Base-by-base conservation (phyloP, 106 monocot species). In the Dendrobium huoshanense region DNA sequence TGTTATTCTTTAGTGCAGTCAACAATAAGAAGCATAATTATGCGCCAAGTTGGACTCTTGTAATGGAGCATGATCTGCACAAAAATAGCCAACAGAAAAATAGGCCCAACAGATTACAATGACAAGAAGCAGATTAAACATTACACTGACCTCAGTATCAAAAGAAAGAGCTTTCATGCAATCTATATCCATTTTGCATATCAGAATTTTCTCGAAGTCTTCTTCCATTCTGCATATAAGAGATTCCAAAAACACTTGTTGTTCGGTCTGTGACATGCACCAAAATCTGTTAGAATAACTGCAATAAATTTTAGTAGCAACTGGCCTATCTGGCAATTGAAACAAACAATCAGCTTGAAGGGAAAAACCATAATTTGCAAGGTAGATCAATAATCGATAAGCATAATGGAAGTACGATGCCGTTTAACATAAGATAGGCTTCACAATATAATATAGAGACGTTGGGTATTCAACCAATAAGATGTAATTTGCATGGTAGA, bases 211-310 rank as follows among this genome's bases (percentile, higher is more conserved):
- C 1, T 83, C 84, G 77, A 92, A 98, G 27, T 95, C 87, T 51
- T 47, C 75, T 74, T 98, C 98, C 77, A 91, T 75, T 89, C 87
- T 91, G 80, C 98, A 92, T 72, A 98, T 93, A 73, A 98, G 77
- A 17, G 98, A 98, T 40, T 94, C 98, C 92, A 94, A 86, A 78
- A 98, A 95, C 56, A 93, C 72, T 77, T 95, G 80, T 49, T 86
- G 80, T 48, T 98, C 87, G 79, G 20, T 86, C 95, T 95, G 91
- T 51, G 82, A 82, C 67, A 59, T 25, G 15, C 77, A 67, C 1
- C 25, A n/a, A 74, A 44, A 9, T 42, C 1, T 37, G 41, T 42
- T 20, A 74, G 41, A 19, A 74, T 43, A 73, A 73, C 40, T 73
- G 41, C 3, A 41, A 18, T 41, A 41, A 41, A 41, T 41, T 40